These are phyloP conservation scores for Venturia aucupariae DNA, from an alignment of 2,329 filamentous ascomycete species.

Conservation along the genomic window DNA sequence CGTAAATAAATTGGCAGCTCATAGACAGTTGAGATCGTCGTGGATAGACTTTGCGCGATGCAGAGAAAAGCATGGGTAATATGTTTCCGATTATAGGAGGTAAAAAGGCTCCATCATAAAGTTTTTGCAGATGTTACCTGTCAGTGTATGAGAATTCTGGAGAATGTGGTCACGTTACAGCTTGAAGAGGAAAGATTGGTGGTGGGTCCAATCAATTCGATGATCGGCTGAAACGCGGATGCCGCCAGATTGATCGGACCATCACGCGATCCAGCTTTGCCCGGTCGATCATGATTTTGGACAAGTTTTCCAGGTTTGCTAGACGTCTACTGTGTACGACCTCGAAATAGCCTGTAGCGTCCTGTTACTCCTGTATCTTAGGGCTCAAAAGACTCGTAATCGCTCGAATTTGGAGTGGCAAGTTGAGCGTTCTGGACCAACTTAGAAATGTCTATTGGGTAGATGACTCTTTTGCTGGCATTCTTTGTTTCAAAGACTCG, in stretches of 20 bases:
- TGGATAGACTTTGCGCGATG: background rate
- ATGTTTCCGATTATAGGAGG: background rate
- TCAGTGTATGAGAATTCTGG: background rate
- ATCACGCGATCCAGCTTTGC: background rate
- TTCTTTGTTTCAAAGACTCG: background rate
- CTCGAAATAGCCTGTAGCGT: background rate
- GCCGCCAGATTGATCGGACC: background rate
- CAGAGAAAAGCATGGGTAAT: background rate
- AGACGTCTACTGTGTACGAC: background rate
- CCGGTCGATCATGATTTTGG: background rate
- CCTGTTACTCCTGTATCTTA: background rate
- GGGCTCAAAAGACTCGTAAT: background rate
- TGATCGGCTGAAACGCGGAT: slow-evolving; percentile 5
- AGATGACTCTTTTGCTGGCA: too few relatives aligned
- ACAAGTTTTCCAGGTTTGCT: background rate
- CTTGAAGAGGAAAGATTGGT: background rate
- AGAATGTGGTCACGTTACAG: background rate
- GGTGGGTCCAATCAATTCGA: slow-evolving; percentile 4
- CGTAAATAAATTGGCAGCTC: background rate
- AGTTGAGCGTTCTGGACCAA: background rate
- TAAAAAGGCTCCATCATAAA: background rate
- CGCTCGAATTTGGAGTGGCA: background rate
- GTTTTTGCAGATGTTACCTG: background rate
- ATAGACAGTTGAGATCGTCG: background rate
- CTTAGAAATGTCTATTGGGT: background rate